These are phyloP conservation scores for Hypoxylon rubiginosum DNA, from an alignment of 2,329 filamentous ascomycete genomes.

Conservation along the genomic window DNA sequence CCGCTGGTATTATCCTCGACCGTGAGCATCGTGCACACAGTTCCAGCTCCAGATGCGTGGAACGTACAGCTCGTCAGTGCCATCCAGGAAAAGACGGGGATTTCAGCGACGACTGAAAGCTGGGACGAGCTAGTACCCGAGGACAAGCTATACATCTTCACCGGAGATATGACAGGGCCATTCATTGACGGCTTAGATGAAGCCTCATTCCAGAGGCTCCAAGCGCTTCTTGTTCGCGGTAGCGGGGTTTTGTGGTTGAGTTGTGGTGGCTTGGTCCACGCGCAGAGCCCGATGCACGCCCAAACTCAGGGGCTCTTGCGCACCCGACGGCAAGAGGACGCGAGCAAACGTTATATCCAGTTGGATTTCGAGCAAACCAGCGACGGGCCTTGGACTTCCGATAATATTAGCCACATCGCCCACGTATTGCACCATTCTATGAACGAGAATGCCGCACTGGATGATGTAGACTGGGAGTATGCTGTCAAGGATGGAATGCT, in stretches of 20 bases:
- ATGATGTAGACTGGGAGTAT: constrained; percentile 39
- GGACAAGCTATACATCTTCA: constrained; percentile 28
- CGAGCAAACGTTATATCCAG: constrained; percentile 27
- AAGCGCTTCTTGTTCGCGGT: constrained; percentile 19
- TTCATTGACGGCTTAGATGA: constrained; percentile 32
- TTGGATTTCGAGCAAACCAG: constrained; percentile 35
- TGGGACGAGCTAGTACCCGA: constrained; percentile 12
- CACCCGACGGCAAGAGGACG: constrained; percentile 29
- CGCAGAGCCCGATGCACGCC: constrained; percentile 10
- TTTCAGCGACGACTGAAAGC: background rate
- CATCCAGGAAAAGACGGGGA: background rate
- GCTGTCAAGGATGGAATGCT: constrained; percentile 35
- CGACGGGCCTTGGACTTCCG: too few relatives aligned
- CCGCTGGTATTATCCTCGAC: background rate
- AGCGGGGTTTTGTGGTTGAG: constrained; percentile 36
- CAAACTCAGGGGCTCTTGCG: constrained; percentile 33
- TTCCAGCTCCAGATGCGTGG: background rate
- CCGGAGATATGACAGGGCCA: constrained; percentile 27
- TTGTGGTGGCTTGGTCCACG: constrained; percentile 18
- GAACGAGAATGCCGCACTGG: constrained; percentile 8
- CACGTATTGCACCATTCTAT: constrained; percentile 36
- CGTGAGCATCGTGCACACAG: background rate
- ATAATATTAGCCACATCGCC: constrained; percentile 32
- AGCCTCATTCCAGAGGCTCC: constrained; percentile 23
- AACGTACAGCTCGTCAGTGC: background rate